Conservation (phyloP, 2,329 filamentous ascomycete genomes). For the Paracoccidioides brasiliensis region DNA sequence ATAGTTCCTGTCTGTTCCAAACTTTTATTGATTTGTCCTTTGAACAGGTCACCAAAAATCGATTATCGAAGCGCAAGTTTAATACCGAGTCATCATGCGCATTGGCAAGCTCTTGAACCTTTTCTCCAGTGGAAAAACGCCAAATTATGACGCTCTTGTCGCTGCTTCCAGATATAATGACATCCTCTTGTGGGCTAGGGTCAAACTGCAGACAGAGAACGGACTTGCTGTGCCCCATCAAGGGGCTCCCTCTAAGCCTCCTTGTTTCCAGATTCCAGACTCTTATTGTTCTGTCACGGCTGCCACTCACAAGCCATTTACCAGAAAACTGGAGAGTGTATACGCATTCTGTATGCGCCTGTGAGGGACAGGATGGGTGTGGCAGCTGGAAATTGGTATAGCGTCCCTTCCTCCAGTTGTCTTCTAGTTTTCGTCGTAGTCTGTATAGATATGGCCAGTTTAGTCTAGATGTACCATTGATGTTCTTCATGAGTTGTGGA, state of each 20-base stretch:
- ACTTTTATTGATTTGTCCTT: slow-evolving; percentile 97
- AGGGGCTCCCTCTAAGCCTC: slow-evolving; percentile 58
- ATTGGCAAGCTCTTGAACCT: slow-evolving; percentile 59
- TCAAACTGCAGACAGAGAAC: slow-evolving; percentile 95
- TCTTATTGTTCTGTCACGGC: slow-evolving; percentile 72
- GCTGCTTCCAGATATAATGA: slow-evolving; percentile 91
- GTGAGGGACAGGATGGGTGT: slow-evolving; percentile 63
- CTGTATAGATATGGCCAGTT: slow-evolving; percentile 94
- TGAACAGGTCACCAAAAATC: slow-evolving; percentile 88
- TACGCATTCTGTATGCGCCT: slow-evolving; percentile 84
- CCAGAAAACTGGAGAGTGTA: slow-evolving; percentile 86
- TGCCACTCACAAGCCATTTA: slow-evolving; percentile 83
- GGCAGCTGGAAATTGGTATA: slow-evolving; percentile 83
- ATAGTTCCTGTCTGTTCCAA: slow-evolving; percentile 68
- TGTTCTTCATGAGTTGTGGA: slow-evolving; percentile 20
- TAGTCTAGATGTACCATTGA: slow-evolving; percentile 40
- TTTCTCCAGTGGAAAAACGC: slow-evolving; percentile 81
- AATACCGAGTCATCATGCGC: slow-evolving; percentile 86
- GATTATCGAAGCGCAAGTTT: slow-evolving; percentile 82
- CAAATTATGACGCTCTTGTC: slow-evolving; percentile 84
- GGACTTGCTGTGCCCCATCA: slow-evolving; percentile 68
- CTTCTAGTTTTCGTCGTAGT: slow-evolving; percentile 69
- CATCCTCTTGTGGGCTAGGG: slow-evolving; percentile 68
- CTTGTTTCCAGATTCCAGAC: slow-evolving; percentile 82
- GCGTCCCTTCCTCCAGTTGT: slow-evolving; percentile 77